Evolutionary conservation across 805 yeast genomes (phyloP).

Genomic region (Pichia exigua): DNA sequence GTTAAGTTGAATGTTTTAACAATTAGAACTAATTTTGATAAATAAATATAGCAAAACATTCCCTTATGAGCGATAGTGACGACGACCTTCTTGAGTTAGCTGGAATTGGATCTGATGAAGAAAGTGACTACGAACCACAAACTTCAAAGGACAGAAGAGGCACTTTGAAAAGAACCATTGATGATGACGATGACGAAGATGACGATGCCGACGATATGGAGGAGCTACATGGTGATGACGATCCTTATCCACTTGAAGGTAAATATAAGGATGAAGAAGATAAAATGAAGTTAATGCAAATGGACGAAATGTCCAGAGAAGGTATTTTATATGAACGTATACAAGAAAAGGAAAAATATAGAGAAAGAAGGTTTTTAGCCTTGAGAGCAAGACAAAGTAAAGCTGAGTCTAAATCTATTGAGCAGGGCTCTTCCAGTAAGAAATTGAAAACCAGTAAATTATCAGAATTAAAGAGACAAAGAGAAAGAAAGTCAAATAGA

Average conservation of each 20-base stretch:
- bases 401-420: slow-evolving; percentile 29
- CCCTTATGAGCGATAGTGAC: slow-evolving; percentile 59
- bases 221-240: slow-evolving; percentile 32
- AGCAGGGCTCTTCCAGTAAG: slow-evolving; percentile 20
- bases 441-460: slow-evolving; percentile 28
- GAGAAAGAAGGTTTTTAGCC: slow-evolving; percentile 76
- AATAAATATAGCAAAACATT: neutral
- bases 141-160: slow-evolving; percentile 17
- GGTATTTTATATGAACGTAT: slow-evolving; percentile 84
- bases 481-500: slow-evolving; percentile 25
- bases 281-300: slow-evolving; percentile 48
- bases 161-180: slow-evolving; percentile 17
- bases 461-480: slow-evolving; percentile 30
- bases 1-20: neutral
- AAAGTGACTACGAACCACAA: slow-evolving; percentile 31
- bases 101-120: slow-evolving; percentile 57
- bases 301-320: slow-evolving; percentile 93
- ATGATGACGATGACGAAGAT: slow-evolving; percentile 21
- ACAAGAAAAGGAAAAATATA: slow-evolving; percentile 82
- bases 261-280: slow-evolving; percentile 81
- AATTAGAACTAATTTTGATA: too few relatives aligned
- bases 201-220: slow-evolving; percentile 23
- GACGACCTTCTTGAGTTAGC: slow-evolving; percentile 96
- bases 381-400: slow-evolving; percentile 65
- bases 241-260: slow-evolving; percentile 90